A percentile compares a stretch with the other conserved stretches of the same genome.
These are phyloP conservation scores for Croton setiger DNA, from an alignment of 441 rosid genomes.

Conservation along the genomic window DNA sequence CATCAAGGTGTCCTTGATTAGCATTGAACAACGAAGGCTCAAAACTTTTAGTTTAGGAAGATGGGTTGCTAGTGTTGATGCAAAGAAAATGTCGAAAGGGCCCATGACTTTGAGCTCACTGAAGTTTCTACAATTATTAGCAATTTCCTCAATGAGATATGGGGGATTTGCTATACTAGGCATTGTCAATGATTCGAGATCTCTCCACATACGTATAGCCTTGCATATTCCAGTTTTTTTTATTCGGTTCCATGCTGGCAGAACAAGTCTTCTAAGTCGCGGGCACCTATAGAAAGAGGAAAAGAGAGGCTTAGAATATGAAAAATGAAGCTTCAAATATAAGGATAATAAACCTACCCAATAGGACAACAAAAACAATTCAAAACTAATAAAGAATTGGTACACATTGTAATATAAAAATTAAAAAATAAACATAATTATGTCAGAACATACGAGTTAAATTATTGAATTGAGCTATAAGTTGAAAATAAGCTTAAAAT, in stretches of 20 bases:
- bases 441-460: not conserved
- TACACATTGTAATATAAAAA: not conserved
- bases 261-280: slow-evolving; percentile 50
- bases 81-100: slow-evolving; percentile 59
- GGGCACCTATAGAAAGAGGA: slow-evolving; percentile 54
- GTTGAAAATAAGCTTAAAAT: not conserved
- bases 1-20: slow-evolving; percentile 52
- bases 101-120: slow-evolving; percentile 84
- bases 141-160: slow-evolving; percentile 66
- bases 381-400: not conserved
- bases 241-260: slow-evolving; percentile 91
- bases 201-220: slow-evolving; percentile 64
- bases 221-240: slow-evolving; percentile 68
- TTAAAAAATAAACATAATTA: not conserved
- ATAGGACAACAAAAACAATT: not conserved
- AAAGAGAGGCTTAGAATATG: not conserved
- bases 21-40: slow-evolving; percentile 70
- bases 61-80: slow-evolving; percentile 33
- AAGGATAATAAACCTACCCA: not conserved
- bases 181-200: slow-evolving; percentile 88
- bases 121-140: slow-evolving; percentile 61
- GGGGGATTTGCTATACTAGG: slow-evolving; percentile 75
- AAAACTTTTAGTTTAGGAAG: slow-evolving; percentile 60
- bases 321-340: not conserved
- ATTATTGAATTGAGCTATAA: not conserved